Percentiles rank a stretch among this genome's conserved stretches.
Conservation (phyloP, 306 rosid genomes). For the Betula pendula region DNA sequence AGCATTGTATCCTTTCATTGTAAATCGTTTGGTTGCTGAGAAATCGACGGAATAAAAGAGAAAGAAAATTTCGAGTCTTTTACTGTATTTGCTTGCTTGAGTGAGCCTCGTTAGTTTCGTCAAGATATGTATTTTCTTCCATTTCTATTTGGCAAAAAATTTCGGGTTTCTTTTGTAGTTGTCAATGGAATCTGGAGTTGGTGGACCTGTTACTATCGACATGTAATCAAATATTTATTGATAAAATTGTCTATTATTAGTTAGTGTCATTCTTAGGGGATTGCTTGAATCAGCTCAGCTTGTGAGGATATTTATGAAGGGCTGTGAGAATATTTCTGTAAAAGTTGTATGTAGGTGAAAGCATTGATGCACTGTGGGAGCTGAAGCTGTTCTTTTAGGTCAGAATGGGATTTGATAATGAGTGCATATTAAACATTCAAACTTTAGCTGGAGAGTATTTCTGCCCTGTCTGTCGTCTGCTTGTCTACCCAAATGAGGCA, state of each 20-base stretch:
- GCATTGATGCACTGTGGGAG: slow-evolving; percentile 36
- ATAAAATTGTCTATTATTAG: background rate
- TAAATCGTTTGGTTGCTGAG: slow-evolving; percentile 13
- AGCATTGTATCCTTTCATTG: background rate
- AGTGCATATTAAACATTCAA: slow-evolving; percentile 92
- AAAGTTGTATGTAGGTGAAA: slow-evolving; percentile 29
- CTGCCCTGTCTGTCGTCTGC: slow-evolving; percentile 95
- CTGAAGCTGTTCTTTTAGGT: slow-evolving; percentile 41
- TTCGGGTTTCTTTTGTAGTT: background rate
- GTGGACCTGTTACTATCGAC: background rate
- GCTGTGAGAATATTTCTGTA: background rate
- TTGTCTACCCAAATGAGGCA: slow-evolving; percentile 90
- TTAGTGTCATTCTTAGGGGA: background rate
- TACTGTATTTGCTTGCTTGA: background rate
- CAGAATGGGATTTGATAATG: slow-evolving; percentile 92
- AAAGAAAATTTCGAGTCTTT: background rate
- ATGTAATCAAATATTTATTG: background rate
- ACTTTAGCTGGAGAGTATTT: slow-evolving; percentile 97
- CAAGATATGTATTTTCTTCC: background rate
- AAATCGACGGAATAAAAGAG: background rate
- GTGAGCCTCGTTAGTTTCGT: background rate
- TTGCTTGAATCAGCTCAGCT: background rate
- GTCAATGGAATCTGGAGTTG: background rate
- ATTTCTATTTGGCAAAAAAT: background rate
- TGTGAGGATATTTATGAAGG: background rate